Evolutionary conservation across 495 filamentous ascomycete genomes (phyloP).

Genomic region (Daldinia bambusicola): DNA sequence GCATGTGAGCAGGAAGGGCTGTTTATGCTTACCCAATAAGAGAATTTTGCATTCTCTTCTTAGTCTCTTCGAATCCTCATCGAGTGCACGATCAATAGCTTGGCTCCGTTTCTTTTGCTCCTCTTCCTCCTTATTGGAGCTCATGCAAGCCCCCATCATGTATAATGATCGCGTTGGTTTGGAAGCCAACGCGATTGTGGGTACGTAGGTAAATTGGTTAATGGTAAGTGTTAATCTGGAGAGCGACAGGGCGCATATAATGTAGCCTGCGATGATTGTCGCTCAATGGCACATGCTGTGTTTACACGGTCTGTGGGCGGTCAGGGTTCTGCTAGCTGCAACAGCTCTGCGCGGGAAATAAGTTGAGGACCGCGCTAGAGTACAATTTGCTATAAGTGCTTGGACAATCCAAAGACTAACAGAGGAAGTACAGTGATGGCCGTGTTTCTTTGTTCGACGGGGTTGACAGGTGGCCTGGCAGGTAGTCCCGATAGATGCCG

Average conservation of each 20-base stretch:
- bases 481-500: background rate
- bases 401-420: background rate
- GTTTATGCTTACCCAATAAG: constrained; percentile 75
- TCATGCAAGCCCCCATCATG: constrained; percentile 92
- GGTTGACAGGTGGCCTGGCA: background rate
- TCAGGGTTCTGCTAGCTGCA: background rate
- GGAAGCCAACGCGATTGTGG: constrained; percentile 16
- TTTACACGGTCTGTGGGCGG: background rate
- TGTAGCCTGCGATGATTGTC: background rate
- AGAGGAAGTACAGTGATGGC: background rate
- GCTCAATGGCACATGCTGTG: constrained; percentile 33
- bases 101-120: constrained; percentile 96
- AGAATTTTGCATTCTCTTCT: constrained; percentile 98
- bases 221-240: background rate
- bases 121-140: constrained; percentile 78
- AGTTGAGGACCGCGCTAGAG: background rate
- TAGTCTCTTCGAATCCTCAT: constrained; percentile 90
- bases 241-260: constrained; percentile 1
- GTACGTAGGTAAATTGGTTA: background rate
- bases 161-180: constrained; percentile 18
- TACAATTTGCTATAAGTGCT: constrained; percentile 6
- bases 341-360: background rate
- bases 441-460: constrained; percentile 28
- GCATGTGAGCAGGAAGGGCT: background rate
- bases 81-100: constrained; percentile 88